Evolutionary conservation across 176 grass and related monocot genomes (phyloP).

Genomic region (Saccharum spontaneum): DNA sequence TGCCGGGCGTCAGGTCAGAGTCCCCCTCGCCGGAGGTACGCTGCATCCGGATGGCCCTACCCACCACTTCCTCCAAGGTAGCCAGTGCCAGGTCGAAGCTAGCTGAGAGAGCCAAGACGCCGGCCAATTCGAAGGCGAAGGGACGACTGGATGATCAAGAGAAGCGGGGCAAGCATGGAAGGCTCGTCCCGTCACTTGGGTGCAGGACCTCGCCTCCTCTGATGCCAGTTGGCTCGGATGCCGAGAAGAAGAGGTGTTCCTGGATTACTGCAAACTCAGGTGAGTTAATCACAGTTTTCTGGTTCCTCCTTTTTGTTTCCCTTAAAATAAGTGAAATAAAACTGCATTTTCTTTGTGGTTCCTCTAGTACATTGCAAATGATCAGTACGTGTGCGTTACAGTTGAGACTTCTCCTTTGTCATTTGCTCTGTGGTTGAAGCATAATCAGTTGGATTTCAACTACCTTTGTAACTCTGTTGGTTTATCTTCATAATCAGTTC

Average conservation of each 20-base stretch:
- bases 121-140: neutral
- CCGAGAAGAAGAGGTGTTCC: slow-evolving; percentile 45
- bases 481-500: neutral
- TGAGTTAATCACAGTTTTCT: neutral
- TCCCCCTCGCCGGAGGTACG: slow-evolving; percentile 30
- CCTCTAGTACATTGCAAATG: neutral
- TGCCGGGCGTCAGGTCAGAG: slow-evolving; percentile 33
- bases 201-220: neutral
- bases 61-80: neutral
- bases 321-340: neutral
- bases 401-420: neutral
- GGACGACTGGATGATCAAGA: neutral
- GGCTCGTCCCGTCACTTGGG: neutral
- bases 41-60: neutral
- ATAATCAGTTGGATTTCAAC: neutral
- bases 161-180: neutral
- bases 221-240: neutral
- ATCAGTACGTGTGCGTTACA: too few relatives aligned
- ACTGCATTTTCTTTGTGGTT: neutral
- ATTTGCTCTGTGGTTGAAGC: neutral
- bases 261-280: slow-evolving; percentile 61
- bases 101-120: neutral
- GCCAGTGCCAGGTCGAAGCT: neutral
- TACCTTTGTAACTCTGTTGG: neutral
- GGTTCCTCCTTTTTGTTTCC: neutral